Evolutionary conservation across 169 alveolate genomes (phyloP), one percentile per base, ranked within the genome.

Genomic region (Plasmodium vinckei): DNA sequence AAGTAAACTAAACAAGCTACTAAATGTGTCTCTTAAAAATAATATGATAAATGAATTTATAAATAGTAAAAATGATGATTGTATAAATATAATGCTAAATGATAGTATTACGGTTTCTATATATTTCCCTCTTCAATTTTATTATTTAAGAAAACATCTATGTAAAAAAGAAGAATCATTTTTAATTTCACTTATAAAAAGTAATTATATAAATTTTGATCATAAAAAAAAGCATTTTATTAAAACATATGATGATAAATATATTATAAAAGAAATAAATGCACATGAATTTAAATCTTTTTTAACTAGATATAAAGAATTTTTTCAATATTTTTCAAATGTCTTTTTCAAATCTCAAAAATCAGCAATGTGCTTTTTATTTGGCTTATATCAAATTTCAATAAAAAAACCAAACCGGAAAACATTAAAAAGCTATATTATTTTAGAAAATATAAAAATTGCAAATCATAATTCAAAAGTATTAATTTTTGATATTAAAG

Each of bases 401-500:
- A 42, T 82, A 54, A 82, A 82, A 39, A 82, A 67, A 70, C 49
- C 33, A 59, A 82, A 70, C 15, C 67, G 54, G 15, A 67, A 82
- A 53, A 82, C 70, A 53, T 23, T 82, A 19, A 82, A 82, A 67
- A 46, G 84, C 6, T 82, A 67, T 25, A 82, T 82, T 23, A 82
- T 82, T 53, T 53, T 82, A 64, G 90, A 82, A 67, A 82, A 82
- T 82, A 72, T 82, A 6, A 82, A 67, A 67, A 82, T 82, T 49
- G 82, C 53, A 23, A 59, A 61, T 17, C 53, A 5, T 1, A 82
- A 82, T 60, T 49, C 90, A 19, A 82, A 82, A 54, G 65, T 82
- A 39, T 82, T 82, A 82, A 82, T 82, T 67, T 82, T 82, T 82
- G 90, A 82, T 46, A 82, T 82, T 17, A 82, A 82, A 65, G 90